These are phyloP conservation scores for Trichoderma sp. DNA, from an alignment of 2,329 filamentous ascomycete species.

Conservation along the genomic window DNA sequence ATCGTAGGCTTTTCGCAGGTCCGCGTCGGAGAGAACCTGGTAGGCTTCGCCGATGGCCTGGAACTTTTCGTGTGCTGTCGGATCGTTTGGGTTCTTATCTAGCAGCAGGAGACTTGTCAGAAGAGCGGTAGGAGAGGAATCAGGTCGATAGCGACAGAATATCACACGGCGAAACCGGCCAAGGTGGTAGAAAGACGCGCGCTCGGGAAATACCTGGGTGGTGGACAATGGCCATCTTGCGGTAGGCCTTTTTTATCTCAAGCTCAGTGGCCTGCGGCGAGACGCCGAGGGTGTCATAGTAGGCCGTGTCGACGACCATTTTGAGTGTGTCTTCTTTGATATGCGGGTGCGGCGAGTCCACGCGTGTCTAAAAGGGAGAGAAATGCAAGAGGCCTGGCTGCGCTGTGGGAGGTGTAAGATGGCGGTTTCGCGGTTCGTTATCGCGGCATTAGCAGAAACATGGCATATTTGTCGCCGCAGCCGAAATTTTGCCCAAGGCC, in stretches of 20 bases:
- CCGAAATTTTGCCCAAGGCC: conserved; percentile 25
- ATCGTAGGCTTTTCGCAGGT: conserved; percentile 90
- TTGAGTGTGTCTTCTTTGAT: conserved; percentile 31
- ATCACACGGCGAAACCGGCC: not conserved
- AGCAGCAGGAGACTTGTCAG: conserved; percentile 20
- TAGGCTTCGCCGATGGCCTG: conserved; percentile 79
- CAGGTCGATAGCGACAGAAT: not conserved
- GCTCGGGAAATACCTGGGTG: conserved; percentile 67
- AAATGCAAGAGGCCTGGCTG: not conserved
- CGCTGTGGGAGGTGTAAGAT: conserved; percentile 1
- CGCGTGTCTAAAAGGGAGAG: not conserved
- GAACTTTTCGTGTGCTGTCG: conserved; percentile 90
- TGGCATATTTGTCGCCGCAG: conserved; percentile 23
- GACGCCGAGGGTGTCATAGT: conserved; percentile 87
- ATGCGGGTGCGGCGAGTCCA: not conserved
- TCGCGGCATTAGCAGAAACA: conserved; percentile 1
- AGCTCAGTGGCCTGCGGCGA: conserved; percentile 81
- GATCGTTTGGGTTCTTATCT: conserved; percentile 98
- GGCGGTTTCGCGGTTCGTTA: not conserved
- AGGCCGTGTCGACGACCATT: conserved; percentile 87
- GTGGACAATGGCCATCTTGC: conserved; percentile 90
- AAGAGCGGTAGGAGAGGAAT: not conserved
- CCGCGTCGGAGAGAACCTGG: conserved; percentile 81
- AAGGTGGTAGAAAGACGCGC: conserved; percentile 11
- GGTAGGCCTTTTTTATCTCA: conserved; percentile 96